A percentile compares a stretch with the other conserved stretches of the same genome.
These are phyloP conservation scores for Aspergillus baeticus DNA, from an alignment of 495 filamentous ascomycete species.

Conservation along the genomic window DNA sequence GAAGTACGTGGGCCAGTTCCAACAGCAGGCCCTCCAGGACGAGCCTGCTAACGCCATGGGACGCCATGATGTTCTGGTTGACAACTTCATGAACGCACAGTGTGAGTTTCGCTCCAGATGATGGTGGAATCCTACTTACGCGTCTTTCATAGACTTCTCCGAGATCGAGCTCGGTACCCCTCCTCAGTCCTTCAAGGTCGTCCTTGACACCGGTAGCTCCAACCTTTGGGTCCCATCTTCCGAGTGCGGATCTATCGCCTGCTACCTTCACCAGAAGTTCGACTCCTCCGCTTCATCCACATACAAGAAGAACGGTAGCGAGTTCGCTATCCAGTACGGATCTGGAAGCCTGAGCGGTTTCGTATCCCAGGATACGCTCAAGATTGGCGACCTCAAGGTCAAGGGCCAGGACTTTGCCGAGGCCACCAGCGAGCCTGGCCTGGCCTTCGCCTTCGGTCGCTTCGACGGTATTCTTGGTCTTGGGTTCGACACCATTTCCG, in stretches of 20 bases:
- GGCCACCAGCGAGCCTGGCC: slow-evolving; percentile 88
- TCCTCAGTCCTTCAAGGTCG: slow-evolving; percentile 94
- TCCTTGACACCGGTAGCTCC: slow-evolving; percentile 97
- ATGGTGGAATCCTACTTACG: neutral
- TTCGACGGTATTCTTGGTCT: slow-evolving; percentile 98
- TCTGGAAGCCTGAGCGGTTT: slow-evolving; percentile 94
- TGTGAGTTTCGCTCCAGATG: slow-evolving; percentile 58
- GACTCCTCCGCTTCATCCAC: slow-evolving; percentile 86
- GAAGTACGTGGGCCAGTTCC: slow-evolving; percentile 80
- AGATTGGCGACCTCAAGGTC: slow-evolving; percentile 85
- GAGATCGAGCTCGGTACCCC: slow-evolving; percentile 91
- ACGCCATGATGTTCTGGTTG: slow-evolving; percentile 82
- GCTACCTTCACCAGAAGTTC: slow-evolving; percentile 96
- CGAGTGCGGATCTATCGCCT: slow-evolving; percentile 92
- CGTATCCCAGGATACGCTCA: slow-evolving; percentile 80
- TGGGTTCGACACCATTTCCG: slow-evolving; percentile 92
- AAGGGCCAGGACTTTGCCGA: slow-evolving; percentile 93
- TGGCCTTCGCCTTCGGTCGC: slow-evolving; percentile 96
- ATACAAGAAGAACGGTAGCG: slow-evolving; percentile 90
- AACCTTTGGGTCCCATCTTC: slow-evolving; percentile 97
- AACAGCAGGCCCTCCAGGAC: slow-evolving; percentile 75
- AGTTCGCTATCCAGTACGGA: slow-evolving; percentile 94
- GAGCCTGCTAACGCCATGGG: slow-evolving; percentile 62
- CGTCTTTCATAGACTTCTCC: slow-evolving; percentile 76
- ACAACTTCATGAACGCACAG: slow-evolving; percentile 98